These are phyloP conservation scores for Eutypa lata DNA, from an alignment of 2,329 filamentous ascomycete genomes.

Conservation along the genomic window DNA sequence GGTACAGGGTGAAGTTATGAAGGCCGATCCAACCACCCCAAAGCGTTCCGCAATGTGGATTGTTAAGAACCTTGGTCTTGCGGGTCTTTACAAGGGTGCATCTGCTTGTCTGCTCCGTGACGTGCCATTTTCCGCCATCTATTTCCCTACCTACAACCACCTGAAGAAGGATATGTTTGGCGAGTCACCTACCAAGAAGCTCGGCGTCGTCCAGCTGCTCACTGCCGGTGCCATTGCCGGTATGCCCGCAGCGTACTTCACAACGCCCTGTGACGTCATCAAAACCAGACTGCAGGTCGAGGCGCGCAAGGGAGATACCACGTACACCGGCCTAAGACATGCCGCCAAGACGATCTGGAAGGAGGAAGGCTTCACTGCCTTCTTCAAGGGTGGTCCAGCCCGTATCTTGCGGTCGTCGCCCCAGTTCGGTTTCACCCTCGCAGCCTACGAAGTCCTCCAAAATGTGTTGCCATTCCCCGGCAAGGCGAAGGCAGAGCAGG, in stretches of 20 bases:
- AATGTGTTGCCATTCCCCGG: conserved; percentile 76
- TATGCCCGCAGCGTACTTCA: conserved; percentile 91
- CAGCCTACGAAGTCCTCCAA: conserved; percentile 90
- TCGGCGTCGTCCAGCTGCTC: conserved; percentile 86
- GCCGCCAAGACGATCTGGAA: conserved; percentile 78
- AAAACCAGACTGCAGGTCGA: conserved; percentile 98
- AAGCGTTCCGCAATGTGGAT: conserved; percentile 98
- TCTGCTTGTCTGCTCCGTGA: conserved; percentile 92
- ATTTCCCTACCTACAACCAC: conserved; percentile 96
- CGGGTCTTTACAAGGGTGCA: conserved; percentile 95
- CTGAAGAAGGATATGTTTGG: conserved; percentile 93
- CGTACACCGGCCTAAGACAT: conserved; percentile 84
- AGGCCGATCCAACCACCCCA: conserved; percentile 75
- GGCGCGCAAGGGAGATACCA: conserved; percentile 88
- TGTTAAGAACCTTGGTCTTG: conserved; percentile 86
- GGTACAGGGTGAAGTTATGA: conserved; percentile 93
- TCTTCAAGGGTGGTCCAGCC: conserved; percentile 97
- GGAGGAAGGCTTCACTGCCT: conserved; percentile 92
- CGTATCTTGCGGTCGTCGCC: conserved; percentile 93
- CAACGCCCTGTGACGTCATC: conserved; percentile 97
- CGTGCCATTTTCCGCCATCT: conserved; percentile 97
- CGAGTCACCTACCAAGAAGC: conserved; percentile 80
- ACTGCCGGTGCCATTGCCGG: conserved; percentile 92
- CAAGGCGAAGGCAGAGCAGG: conserved; percentile 44
- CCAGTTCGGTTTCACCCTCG: conserved; percentile 96